Conservation (phyloP, 2,329 filamentous ascomycete species). For the Cytospora leucostoma region DNA sequence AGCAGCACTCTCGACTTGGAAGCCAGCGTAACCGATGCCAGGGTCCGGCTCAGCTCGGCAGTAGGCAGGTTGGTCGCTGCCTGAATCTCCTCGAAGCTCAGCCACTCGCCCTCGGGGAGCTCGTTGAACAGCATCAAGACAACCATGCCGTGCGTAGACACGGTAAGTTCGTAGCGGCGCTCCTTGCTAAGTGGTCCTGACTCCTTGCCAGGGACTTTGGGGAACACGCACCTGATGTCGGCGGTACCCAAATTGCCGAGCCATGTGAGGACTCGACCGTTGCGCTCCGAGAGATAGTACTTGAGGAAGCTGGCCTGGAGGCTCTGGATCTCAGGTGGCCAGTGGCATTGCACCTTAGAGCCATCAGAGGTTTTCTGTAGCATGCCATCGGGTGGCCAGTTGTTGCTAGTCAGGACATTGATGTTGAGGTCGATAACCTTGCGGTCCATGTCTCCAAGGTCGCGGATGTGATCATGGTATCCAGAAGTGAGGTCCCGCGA, state of each 20-base stretch:
- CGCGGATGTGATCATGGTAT: constrained; percentile 69
- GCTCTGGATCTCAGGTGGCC: constrained; percentile 70
- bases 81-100: constrained; percentile 77
- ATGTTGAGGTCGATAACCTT: constrained; percentile 77
- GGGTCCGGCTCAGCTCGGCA: constrained; percentile 71
- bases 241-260: constrained; percentile 70
- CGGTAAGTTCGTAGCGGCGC: constrained; percentile 84
- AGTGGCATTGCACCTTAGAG: constrained; percentile 60
- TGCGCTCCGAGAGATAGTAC: constrained; percentile 86
- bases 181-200: constrained; percentile 62
- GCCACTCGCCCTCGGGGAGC: constrained; percentile 51
- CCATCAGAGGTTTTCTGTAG: constrained; percentile 45
- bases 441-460: constrained; percentile 52
- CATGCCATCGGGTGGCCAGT: constrained; percentile 93
- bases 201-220: constrained; percentile 69
- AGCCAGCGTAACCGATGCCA: constrained; percentile 80
- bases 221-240: constrained; percentile 80
- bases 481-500: constrained; percentile 79
- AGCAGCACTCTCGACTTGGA: constrained; percentile 79
- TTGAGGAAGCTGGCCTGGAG: constrained; percentile 84
- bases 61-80: constrained; percentile 76
- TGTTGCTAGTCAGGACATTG: constrained; percentile 87
- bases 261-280: constrained; percentile 88
- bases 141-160: constrained; percentile 90
- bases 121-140: constrained; percentile 90